Evolutionary conservation across 139 green algal species (phyloP).

Genomic region (Coccomyxa sp.): DNA sequence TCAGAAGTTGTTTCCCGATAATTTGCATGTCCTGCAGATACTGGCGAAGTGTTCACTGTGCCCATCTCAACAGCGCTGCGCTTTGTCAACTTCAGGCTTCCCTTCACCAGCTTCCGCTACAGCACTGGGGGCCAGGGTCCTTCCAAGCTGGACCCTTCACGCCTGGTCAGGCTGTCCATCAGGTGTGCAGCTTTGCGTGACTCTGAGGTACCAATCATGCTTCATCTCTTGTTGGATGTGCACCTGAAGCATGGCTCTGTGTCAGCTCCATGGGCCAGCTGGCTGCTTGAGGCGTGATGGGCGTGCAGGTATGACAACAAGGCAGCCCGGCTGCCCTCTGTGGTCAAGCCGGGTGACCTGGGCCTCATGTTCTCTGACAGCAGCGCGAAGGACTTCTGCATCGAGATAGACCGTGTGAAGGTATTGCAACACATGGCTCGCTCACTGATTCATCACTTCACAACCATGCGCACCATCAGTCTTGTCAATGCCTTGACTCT

Average conservation of each 20-base stretch:
- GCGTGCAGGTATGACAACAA: background rate
- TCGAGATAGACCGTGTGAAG: conserved; percentile 86
- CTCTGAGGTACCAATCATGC: too few relatives aligned
- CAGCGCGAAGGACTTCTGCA: conserved; percentile 40
- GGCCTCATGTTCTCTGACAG: background rate
- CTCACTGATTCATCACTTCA: conserved; percentile 25
- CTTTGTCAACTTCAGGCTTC: conserved; percentile 74
- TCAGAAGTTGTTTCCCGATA: too few relatives aligned
- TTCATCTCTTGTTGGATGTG: background rate
- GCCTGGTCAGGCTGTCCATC: conserved; percentile 38
- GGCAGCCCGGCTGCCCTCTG: background rate
- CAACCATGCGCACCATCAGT: too few relatives aligned
- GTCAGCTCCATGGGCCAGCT: background rate
- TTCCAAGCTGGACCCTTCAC: conserved; percentile 8
- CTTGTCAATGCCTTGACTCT: too few relatives aligned
- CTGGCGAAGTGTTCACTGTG: conserved; percentile 49
- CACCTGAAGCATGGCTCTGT: too few relatives aligned
- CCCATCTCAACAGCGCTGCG: conserved; percentile 58
- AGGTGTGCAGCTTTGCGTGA: conserved; percentile 34
- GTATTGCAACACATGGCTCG: too few relatives aligned
- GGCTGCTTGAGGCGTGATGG: background rate
- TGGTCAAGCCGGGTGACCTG: conserved; percentile 15
- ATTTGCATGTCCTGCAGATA: too few relatives aligned
- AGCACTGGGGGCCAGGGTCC: background rate
- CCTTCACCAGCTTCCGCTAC: conserved; percentile 76